Base-by-base conservation (phyloP, 768 basidiomycete species). In the Agaricus bisporus region DNA sequence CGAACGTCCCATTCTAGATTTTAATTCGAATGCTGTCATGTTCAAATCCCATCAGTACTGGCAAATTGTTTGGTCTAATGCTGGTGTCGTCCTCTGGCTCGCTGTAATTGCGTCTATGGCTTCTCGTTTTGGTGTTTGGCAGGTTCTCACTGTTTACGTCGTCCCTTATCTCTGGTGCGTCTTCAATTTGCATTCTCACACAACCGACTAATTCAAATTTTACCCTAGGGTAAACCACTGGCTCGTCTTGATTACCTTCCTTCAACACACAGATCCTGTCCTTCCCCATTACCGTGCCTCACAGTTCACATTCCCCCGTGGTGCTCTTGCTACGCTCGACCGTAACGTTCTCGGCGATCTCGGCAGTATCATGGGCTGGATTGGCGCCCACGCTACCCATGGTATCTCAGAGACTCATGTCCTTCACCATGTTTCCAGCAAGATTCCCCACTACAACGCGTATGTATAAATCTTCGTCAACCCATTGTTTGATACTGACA, bases 321-420 rank as follows among this genome's bases (percentile, higher is more conserved):
- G 95, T 55, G 95, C 95, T 14, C 83, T 98, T 49, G 74, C 90
- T 49, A 99, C 95, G 10, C 76, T 98, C 38, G 93, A 98, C 68
- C 89, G 91, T 45, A 83, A 67, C 62, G 78, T 91, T 36, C 74
- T 93, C 22, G 89, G 87, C 41, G 88, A 87, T 64, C 78, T 82
- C 51, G 93, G 95, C 44, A 75, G 70, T 41, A 60, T 95, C 61
- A 85, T 89, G 78, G 91, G 76, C 43, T 93, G 88, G 80, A 79
- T 98, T 58, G 95, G 94, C 41, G 83, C 84, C 1, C 80, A 83
- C 61, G 80, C 88, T 51, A 91, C 95, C 25, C 85, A 95, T 68
- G 92, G 94, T 60, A 94, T 97, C 66, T 91, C 89, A 3, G 92
- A 95, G 75, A 95, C 92, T 28, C 93, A 95, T 67, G 86, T 97